Evolutionary conservation across 805 yeast genomes (phyloP), one percentile per base, ranked within the genome.

Genomic region (Ogataea trehaloabstinens): DNA sequence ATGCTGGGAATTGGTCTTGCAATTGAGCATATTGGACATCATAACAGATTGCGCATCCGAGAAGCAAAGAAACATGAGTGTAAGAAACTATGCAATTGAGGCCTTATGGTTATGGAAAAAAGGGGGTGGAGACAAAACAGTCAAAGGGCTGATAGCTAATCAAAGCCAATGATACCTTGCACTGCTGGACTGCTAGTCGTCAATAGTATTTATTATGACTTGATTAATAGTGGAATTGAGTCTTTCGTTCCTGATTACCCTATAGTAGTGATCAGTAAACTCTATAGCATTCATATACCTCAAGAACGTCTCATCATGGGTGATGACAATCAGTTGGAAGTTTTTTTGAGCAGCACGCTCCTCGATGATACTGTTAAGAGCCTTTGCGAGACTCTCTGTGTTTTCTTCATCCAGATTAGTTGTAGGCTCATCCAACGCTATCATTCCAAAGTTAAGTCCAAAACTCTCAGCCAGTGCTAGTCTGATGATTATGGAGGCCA

Each of bases 381-480:
- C 82, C 48, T 72, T 76, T 0, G 98, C 99, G 43, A 93, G 72
- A 27, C 95, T 79, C 51, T 84, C 95, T 37, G 90, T 80, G 55
- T 93, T 93, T 42, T 85, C 96, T 35, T 76, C 78, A 62, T 93
- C 99, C 41, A 93, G 69, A 54, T 93, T 93, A 0, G 99, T 93
- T 0, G 99, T 93, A 6, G 99, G 99, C 64, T 93, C 99, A 63
- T 93, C 99, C 28, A 93, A 70, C 0, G 98, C 95, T 51, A 93
- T 87, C 63, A 93, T 85, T 35, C 99, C 99, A 67, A 96, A 91
- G 56, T 85, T 87, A 2, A 81, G 73, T 6, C 99, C 98, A 67
- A 93, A 91, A 54, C 97, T 87, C 61, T 93, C 98, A 1, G 98
- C 93, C 34, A 93, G 67, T 0, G 97, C 96, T 40, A 93, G 65